Percentiles rank a stretch among this genome's conserved stretches.
Evolutionary conservation across 2,329 filamentous ascomycete genomes (phyloP).

Genomic region (Pseudopithomyces maydicus): DNA sequence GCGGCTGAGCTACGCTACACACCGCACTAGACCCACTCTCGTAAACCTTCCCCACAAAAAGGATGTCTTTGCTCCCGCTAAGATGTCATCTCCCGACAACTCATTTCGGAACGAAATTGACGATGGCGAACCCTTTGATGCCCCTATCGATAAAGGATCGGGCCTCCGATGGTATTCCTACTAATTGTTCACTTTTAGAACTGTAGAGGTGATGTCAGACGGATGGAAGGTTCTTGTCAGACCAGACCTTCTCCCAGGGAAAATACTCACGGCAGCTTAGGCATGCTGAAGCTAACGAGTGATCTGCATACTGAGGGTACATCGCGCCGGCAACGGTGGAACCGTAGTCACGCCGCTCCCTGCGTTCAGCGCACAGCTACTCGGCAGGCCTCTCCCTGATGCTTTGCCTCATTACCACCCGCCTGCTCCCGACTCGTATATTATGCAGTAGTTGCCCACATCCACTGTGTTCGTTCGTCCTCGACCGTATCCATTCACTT

Average conservation of each 20-base stretch:
- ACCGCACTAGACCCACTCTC: not conserved
- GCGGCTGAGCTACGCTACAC: not conserved
- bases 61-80: constrained; percentile 3
- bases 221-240: too few species aligned
- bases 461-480: not conserved
- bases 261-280: not conserved
- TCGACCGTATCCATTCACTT: not conserved
- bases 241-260: not conserved
- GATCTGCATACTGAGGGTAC: constrained; percentile 1
- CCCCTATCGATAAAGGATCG: not conserved
- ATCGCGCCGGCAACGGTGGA: not conserved
- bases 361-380: not conserved
- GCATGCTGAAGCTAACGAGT: not conserved
- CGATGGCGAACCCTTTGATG: not conserved
- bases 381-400: not conserved
- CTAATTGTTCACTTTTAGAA: too few species aligned
- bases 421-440: not conserved
- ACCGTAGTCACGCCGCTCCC: not conserved
- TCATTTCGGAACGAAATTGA: not conserved
- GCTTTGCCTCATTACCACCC: not conserved
- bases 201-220: too few species aligned
- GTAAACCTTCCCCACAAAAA: constrained; percentile 5
- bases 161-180: not conserved
- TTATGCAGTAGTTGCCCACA: not conserved
- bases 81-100: not conserved